Conservation (phyloP, 139 green algal genomes). For the Penium margaritaceum region DNA sequence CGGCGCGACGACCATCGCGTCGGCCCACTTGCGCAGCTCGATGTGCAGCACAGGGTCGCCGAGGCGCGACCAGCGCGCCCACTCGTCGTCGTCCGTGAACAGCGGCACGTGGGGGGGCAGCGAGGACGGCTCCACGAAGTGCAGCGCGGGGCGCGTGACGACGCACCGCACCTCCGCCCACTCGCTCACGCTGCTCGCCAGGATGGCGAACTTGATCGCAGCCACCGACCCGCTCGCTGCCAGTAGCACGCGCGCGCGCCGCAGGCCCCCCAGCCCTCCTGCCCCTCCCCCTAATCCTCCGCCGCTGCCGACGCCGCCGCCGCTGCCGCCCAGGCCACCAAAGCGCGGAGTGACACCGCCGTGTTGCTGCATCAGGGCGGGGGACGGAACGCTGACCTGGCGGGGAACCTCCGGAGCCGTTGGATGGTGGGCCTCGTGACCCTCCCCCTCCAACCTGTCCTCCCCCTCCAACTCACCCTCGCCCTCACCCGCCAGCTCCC, state of each 20-base stretch:
- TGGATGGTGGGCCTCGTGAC: no score
- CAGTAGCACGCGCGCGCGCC: conserved; percentile 19
- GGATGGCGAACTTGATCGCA: conserved; percentile 41
- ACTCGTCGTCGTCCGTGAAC: conserved; percentile 43
- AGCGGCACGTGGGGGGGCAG: conserved; percentile 27
- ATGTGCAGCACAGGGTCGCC: conserved; percentile 84
- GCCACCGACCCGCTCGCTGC: conserved; percentile 40
- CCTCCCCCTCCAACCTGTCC: no score
- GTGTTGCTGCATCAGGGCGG: no score
- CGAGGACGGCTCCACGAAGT: conserved; percentile 27
- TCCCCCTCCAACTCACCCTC: no score
- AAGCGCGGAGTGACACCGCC: no score
- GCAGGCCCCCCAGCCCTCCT: no score
- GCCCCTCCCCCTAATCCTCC: no score
- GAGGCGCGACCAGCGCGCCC: conserved; percentile 32
- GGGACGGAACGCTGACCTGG: no score
- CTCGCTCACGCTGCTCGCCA: conserved; percentile 19
- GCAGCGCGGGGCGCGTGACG: conserved; percentile 29
- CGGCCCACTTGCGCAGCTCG: conserved; percentile 81
- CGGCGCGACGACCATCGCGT: conserved; percentile 82
- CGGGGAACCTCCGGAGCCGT: no score
- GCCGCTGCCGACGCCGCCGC: no score
- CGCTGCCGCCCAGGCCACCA: no score
- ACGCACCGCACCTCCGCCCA: conserved; percentile 30
- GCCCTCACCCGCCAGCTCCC: no score